These are phyloP conservation scores for Aspergillus indologenus DNA, from an alignment of 495 filamentous ascomycete genomes.

Conservation along the genomic window DNA sequence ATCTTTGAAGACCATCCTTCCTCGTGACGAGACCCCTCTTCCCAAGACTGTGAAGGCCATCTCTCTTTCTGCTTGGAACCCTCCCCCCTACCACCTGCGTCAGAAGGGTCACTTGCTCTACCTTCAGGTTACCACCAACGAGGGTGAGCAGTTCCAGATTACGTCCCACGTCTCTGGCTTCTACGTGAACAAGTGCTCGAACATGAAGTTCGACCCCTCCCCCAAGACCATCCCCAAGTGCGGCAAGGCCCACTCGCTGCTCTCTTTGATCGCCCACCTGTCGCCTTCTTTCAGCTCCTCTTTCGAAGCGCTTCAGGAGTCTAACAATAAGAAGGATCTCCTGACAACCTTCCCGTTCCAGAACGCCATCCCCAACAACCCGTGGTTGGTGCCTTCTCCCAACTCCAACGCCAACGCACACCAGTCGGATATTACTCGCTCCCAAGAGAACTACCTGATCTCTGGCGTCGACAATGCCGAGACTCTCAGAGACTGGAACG, in stretches of 20 bases:
- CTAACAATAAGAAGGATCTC: slow-evolving; percentile 78
- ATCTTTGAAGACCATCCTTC: slow-evolving; percentile 67
- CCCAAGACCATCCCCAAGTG: slow-evolving; percentile 68
- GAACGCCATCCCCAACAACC: slow-evolving; percentile 85
- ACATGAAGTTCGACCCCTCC: slow-evolving; percentile 86
- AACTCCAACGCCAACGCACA: slow-evolving; percentile 64
- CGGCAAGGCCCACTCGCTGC: slow-evolving; percentile 76
- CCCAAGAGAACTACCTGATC: slow-evolving; percentile 89
- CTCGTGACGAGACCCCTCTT: slow-evolving; percentile 56
- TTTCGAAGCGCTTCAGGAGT: slow-evolving; percentile 74
- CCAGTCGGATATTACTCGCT: slow-evolving; percentile 76
- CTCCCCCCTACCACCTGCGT: slow-evolving; percentile 83
- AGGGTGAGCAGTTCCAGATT: slow-evolving; percentile 90
- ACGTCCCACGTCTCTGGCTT: slow-evolving; percentile 93
- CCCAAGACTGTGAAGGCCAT: slow-evolving; percentile 90
- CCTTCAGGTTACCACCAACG: slow-evolving; percentile 79
- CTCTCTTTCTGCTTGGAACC: slow-evolving; percentile 91
- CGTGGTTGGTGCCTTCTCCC: slow-evolving; percentile 79
- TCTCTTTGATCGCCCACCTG: slow-evolving; percentile 70
- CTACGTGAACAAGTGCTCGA: slow-evolving; percentile 91
- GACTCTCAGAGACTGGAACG: slow-evolving; percentile 96
- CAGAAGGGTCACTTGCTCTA: slow-evolving; percentile 94
- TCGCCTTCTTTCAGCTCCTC: slow-evolving; percentile 77
- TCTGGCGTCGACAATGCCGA: slow-evolving; percentile 89
- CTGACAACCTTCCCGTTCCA: slow-evolving; percentile 91